phyloP scores from a whole-genome alignment of 441 rosid genomes.

The Capsella rubella region DNA sequence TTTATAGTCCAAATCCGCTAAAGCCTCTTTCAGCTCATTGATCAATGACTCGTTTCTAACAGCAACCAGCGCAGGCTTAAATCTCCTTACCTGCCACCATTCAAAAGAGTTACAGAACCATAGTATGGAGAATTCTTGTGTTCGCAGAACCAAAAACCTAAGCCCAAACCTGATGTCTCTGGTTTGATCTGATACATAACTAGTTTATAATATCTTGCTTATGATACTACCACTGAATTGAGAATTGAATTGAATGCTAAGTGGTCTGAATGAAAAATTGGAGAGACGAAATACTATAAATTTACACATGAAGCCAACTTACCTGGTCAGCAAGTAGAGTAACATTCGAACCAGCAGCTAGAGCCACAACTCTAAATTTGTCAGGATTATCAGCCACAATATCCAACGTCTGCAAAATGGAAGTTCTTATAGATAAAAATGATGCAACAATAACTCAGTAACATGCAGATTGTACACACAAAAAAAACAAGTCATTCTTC shows the following conservation, averaged over 20 bases:
- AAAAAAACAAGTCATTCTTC: neutral
- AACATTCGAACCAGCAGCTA: constrained; percentile 96
- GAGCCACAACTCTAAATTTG: constrained; percentile 85
- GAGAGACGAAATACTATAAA: neutral
- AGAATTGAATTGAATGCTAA: neutral
- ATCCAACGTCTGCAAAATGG: constrained; percentile 74
- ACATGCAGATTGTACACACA: neutral
- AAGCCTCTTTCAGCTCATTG: constrained; percentile 82
- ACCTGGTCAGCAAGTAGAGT: constrained; percentile 97
- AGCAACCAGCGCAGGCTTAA: constrained; percentile 87
- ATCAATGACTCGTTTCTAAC: constrained; percentile 75
- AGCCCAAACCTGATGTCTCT: neutral
- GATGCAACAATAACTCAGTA: constrained; percentile 17
- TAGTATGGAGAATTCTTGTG: neutral
- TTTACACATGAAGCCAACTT: neutral
- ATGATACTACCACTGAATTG: neutral
- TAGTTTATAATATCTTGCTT: neutral
- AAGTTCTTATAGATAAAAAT: constrained; percentile 2
- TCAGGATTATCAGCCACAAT: constrained; percentile 91
- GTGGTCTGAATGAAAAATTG: neutral
- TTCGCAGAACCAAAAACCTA: neutral
- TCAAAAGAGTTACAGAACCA: constrained; percentile 28
- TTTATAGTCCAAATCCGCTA: constrained; percentile 73
- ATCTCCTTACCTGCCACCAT: constrained; percentile 69
- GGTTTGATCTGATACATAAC: constrained; percentile 6